phyloP scores from a whole-genome alignment of 2,329 filamentous ascomycete genomes.

The Claviceps sp. region DNA sequence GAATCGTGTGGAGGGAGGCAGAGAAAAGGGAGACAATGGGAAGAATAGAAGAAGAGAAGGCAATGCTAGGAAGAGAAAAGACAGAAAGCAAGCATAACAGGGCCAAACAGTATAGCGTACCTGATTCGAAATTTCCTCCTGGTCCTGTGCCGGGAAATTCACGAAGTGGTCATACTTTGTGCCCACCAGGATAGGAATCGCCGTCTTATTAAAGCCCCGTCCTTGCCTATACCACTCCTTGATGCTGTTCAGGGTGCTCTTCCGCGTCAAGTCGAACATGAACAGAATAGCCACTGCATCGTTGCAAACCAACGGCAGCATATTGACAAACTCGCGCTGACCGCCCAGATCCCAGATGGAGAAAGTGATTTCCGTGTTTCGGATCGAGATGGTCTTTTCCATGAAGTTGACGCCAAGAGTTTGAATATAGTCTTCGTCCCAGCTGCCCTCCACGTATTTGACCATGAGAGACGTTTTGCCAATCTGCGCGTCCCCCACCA shows the following conservation, averaged over 20 bases:
- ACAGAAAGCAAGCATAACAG: constrained; percentile 2
- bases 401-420: constrained; percentile 98
- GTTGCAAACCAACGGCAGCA: constrained; percentile 98
- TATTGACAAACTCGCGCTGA: constrained; percentile 98
- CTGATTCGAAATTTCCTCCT: constrained; percentile 96
- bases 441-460: constrained; percentile 98
- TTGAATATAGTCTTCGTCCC: constrained; percentile 99
- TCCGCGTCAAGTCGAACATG: constrained; percentile 98
- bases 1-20: too few species aligned
- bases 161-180: constrained; percentile 99
- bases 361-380: constrained; percentile 98
- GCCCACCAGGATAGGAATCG: constrained; percentile 93
- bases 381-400: constrained; percentile 99
- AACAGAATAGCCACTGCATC: constrained; percentile 97
- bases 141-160: constrained; percentile 92
- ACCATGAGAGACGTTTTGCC: constrained; percentile 99
- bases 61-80: background rate
- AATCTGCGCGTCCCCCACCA: constrained; percentile 98
- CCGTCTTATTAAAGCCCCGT: constrained; percentile 97
- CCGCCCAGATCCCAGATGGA: constrained; percentile 98
- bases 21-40: background rate
- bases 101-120: constrained; percentile 27
- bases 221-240: constrained; percentile 99
- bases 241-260: constrained; percentile 97
- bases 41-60: background rate